Evolutionary conservation across 352 stramenopile genomes (phyloP), one percentile per base, ranked within the genome.

Genomic region (Phytophthora pisi): DNA sequence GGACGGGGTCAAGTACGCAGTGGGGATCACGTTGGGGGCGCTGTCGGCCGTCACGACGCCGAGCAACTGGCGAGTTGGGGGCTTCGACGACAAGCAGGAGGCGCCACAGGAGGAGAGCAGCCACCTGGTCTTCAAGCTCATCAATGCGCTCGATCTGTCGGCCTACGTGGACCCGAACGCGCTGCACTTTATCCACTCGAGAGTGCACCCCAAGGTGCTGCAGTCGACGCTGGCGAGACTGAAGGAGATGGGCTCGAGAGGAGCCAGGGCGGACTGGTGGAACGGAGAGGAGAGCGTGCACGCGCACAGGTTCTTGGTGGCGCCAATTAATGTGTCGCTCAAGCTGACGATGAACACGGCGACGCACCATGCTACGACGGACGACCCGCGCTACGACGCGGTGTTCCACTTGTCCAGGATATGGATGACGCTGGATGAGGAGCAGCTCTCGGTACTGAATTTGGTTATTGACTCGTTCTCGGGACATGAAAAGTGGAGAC

Each of bases 311-410:
- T 97, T 97, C 63, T 42, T 96, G n/a, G 72, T 97, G 13, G 76
- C 84, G 15, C 89, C 89, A 10, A 93, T 97, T 57, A 82, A 82
- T 26, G 84, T 95, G 4, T 79, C 85, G 13, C 73, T 97, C 30
- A 97, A 97, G 70, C 66, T 97, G 45, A 96, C 86, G 11, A 95
- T 97, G 86, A 97, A 97, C 62, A 95, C 88, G 26, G 87, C 87
- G 11, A 59, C 82, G 2, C 77, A 92, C 45, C 79, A 92, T 46
- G 68, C 81, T 3, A 74, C 93, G 60, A 95, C 84, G 9, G 66
- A 88, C 10, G 86, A 94, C 15, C 86, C 88, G 31, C 78, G 89
- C 5, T 97, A 97, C 53, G 68, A 86, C 20, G 89, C 89, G 0
- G 67, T 68, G 18, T 94, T 97, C 58, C 83, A 96, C 45, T 68